Conservation (phyloP, 305 asterid genomes). For the Fraxinus platypoda region DNA sequence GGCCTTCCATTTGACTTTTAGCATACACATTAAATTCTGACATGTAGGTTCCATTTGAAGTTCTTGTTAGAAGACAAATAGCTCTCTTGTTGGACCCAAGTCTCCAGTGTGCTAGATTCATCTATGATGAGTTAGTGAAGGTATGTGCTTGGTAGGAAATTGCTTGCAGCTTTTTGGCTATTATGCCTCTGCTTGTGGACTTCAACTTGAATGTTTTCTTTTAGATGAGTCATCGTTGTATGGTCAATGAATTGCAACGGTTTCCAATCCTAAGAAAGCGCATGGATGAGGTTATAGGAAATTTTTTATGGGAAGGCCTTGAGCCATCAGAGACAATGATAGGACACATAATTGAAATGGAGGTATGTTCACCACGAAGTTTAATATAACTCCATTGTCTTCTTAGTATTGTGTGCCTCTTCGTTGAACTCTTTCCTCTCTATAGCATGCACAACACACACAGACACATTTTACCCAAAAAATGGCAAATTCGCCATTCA, state of each 20-base stretch:
- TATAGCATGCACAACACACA: neutral
- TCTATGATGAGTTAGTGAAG: slow-evolving; percentile 86
- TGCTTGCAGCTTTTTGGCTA: slow-evolving; percentile 7
- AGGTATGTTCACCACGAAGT: slow-evolving; percentile 44
- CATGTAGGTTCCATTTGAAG: slow-evolving; percentile 89
- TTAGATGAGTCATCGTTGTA: slow-evolving; percentile 82
- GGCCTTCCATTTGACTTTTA: slow-evolving; percentile 13
- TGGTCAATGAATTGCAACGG: slow-evolving; percentile 73
- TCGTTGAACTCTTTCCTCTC: neutral
- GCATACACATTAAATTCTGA: slow-evolving; percentile 21
- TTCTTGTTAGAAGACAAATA: slow-evolving; percentile 78
- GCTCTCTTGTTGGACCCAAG: slow-evolving; percentile 91
- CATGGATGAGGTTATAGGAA: slow-evolving; percentile 71
- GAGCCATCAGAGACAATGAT: slow-evolving; percentile 97
- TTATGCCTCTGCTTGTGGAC: slow-evolving; percentile 24
- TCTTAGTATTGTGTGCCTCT: neutral
- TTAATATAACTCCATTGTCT: neutral
- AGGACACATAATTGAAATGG: slow-evolving; percentile 93
- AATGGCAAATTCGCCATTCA: neutral
- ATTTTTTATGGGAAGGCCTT: slow-evolving; percentile 83
- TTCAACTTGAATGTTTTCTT: slow-evolving; percentile 23
- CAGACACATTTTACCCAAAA: neutral
- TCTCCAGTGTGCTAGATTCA: slow-evolving; percentile 88
- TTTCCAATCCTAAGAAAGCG: slow-evolving; percentile 69
- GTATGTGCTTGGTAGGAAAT: slow-evolving; percentile 32